These are phyloP conservation scores for Tetramitus jugosus DNA, from an alignment of 208 protist species.

Conservation along the genomic window DNA sequence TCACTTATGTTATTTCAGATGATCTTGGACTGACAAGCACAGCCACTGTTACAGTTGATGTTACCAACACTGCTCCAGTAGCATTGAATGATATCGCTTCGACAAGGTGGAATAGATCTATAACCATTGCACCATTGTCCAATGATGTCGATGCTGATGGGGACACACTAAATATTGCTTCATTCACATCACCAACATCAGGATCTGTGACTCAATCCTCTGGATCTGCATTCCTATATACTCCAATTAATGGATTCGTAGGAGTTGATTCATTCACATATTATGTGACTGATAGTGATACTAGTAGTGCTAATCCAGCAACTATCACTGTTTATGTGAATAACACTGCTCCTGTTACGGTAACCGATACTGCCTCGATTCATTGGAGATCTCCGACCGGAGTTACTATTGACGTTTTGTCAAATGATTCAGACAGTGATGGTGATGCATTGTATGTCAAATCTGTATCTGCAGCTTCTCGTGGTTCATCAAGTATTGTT, in stretches of 20 bases:
- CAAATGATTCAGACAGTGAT: neutral
- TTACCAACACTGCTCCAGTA: neutral
- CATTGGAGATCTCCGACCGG: neutral
- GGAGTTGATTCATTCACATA: neutral
- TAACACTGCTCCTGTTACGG: neutral
- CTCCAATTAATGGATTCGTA: neutral
- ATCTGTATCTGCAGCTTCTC: neutral
- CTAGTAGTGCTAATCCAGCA: neutral
- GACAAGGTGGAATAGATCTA: neutral
- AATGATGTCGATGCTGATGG: slow-evolving; percentile 8
- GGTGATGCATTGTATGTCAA: neutral
- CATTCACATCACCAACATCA: too few relatives aligned
- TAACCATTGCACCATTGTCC: neutral
- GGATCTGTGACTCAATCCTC: neutral
- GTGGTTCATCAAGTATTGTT: neutral
- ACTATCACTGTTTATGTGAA: neutral
- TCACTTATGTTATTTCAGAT: neutral
- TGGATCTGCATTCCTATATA: neutral
- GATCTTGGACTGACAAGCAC: neutral
- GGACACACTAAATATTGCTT: neutral
- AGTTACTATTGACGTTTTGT: neutral
- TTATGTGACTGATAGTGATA: neutral
- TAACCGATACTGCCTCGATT: neutral
- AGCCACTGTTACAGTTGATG: neutral
- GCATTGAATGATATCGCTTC: neutral